Percentiles rank a stretch among this genome's conserved stretches.
These are phyloP conservation scores for Ustilago sp. DNA, from an alignment of 1,284 basidiomycete genomes.

Conservation along the genomic window DNA sequence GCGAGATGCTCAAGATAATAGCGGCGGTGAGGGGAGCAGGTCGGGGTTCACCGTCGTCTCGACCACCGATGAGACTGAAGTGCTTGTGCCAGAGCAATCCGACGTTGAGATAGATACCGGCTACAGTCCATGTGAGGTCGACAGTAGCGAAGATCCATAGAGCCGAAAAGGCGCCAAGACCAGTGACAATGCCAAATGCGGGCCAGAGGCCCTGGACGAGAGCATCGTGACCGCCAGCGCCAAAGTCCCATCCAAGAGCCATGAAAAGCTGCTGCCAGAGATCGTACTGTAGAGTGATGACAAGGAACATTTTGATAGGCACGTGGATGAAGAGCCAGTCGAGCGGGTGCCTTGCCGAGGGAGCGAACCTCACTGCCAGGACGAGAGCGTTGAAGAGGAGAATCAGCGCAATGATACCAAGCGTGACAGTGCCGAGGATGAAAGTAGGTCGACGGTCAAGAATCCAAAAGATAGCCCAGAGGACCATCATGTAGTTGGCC, in stretches of 20 bases:
- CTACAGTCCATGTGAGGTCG: slow-evolving; percentile 58
- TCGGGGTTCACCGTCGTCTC: slow-evolving; percentile 41
- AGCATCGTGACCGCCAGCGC: slow-evolving; percentile 33
- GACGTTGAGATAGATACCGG: slow-evolving; percentile 58
- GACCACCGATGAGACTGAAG: slow-evolving; percentile 40
- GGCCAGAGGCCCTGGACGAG: slow-evolving; percentile 57
- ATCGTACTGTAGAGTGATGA: slow-evolving; percentile 72
- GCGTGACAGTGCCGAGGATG: slow-evolving; percentile 49
- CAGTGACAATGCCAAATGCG: slow-evolving; percentile 52
- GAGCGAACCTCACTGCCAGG: slow-evolving; percentile 61
- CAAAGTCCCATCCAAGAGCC: slow-evolving; percentile 71
- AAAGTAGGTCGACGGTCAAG: slow-evolving; percentile 57
- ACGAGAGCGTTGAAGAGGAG: slow-evolving; percentile 58
- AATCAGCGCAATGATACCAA: slow-evolving; percentile 53
- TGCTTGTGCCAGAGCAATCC: slow-evolving; percentile 58
- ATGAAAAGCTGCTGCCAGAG: slow-evolving; percentile 72
- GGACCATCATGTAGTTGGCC: slow-evolving; percentile 83
- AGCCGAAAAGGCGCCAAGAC: slow-evolving; percentile 49
- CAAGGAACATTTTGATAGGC: slow-evolving; percentile 72
- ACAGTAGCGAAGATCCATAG: slow-evolving; percentile 64
- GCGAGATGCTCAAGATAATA: slow-evolving; percentile 52
- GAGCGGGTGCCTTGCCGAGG: slow-evolving; percentile 70
- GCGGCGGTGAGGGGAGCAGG: slow-evolving; percentile 57
- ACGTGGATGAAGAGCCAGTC: slow-evolving; percentile 73
- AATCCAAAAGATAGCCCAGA: slow-evolving; percentile 86